Evolutionary conservation across 495 filamentous ascomycete species (phyloP), one percentile per base, ranked within the genome.

Genomic region (Penicillium antarcticum): DNA sequence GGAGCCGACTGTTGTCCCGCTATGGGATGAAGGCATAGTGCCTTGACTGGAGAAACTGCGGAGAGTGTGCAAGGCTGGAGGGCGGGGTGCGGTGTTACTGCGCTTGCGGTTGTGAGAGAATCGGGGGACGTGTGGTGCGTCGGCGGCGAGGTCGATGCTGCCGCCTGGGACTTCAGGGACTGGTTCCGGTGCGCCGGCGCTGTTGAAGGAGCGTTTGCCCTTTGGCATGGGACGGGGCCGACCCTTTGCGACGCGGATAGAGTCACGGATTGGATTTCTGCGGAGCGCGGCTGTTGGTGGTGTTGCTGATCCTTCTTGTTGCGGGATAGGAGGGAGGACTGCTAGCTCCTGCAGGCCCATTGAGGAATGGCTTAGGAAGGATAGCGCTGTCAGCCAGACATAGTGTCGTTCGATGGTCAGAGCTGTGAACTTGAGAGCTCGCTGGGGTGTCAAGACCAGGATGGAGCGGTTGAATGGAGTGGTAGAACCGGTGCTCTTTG

Each of bases 391-490:
- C 13, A 98, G 74, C 94, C 94, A 98, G 50, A 97, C 77, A 57
- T 95, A 96, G 70, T 98, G 94, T 14, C 95, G 84, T 51, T 97
- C 94, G 24, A 82, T 73, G 12, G 81, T 85, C 13, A 80, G 72
- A 12, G 92, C 90, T 0, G 95, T 98, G 69, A 98, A 96, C 67
- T 98, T 98, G 43, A 98, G 81, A 24, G 94, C 94, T 51, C 94
- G 82, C 56, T 92, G 86, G 6, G 95, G 94, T 11, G 94, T 97
- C 17, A 98, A 70, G 51, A 98, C 95, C 31, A 98, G 73, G 58
- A 98, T 98, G 1, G 94, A 97, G 45, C 94, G 87, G 63, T 95
- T 89, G 76, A 96, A 97, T 2, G 87, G 73, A 14, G 73, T 65
- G 7, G 78, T 65, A 13, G 68, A 51, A 43, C 66, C 75, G 34